phyloP scores from a whole-genome alignment of 345 rosid genomes.

The Corymbia maculata region DNA sequence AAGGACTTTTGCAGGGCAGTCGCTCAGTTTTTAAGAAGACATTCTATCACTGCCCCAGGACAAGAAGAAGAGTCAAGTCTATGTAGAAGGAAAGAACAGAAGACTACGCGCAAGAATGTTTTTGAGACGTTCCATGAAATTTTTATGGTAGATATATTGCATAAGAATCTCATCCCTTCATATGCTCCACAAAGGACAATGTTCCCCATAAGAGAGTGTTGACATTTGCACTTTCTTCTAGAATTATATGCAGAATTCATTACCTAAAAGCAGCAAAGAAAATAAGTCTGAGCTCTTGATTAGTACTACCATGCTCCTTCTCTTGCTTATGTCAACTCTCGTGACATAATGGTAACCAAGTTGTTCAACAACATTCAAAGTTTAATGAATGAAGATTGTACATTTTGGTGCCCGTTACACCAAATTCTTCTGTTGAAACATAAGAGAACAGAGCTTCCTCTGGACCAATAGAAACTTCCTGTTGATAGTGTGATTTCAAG shows the following conservation, averaged over 20 bases:
- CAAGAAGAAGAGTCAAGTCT: slow-evolving; percentile 26
- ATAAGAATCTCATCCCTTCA: too few species aligned
- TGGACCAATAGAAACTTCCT: background rate
- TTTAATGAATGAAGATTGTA: background rate
- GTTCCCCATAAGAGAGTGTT: too few species aligned
- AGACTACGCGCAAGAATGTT: slow-evolving; percentile 77
- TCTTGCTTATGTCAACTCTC: background rate
- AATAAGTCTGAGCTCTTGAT: background rate
- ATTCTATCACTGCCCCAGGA: slow-evolving; percentile 26
- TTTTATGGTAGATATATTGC: too few species aligned
- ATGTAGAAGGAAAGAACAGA: slow-evolving; percentile 62
- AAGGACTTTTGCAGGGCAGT: slow-evolving; percentile 47
- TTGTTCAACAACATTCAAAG: background rate
- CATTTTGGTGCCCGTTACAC: background rate
- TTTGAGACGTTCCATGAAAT: too few species aligned
- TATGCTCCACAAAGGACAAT: too few species aligned
- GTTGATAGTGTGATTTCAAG: background rate
- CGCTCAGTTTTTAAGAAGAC: slow-evolving; percentile 44
- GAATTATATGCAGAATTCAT: too few species aligned
- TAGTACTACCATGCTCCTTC: background rate
- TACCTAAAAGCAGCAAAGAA: too few species aligned
- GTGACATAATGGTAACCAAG: background rate
- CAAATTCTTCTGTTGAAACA: background rate
- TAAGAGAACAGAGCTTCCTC: background rate
- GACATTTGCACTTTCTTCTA: too few species aligned